These are phyloP conservation scores for Neurospora tetrasperma DNA, from an alignment of 495 filamentous ascomycete genomes.

Conservation along the genomic window DNA sequence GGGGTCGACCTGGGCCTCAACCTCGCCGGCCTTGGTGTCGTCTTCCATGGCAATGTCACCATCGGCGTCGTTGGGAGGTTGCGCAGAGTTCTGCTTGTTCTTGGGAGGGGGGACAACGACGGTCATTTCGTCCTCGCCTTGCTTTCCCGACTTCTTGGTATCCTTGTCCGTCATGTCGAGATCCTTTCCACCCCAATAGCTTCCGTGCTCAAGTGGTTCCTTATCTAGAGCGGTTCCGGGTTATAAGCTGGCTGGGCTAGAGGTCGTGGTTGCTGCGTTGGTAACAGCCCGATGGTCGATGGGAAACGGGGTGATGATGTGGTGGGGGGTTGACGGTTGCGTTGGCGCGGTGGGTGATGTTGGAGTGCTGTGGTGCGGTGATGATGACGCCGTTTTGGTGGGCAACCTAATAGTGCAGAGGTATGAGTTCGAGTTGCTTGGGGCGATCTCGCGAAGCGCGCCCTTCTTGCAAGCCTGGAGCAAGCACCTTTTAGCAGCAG, in stretches of 20 bases:
- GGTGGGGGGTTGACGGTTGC: conserved; percentile 5
- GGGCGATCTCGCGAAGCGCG: conserved; percentile 22
- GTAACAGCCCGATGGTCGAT: conserved; percentile 10
- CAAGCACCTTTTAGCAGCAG: not conserved
- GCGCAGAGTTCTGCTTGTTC: conserved; percentile 52
- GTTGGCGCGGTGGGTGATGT: not conserved
- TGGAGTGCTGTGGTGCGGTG: conserved; percentile 5
- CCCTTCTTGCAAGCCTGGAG: conserved; percentile 11
- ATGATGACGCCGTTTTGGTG: conserved; percentile 11
- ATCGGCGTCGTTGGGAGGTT: conserved; percentile 49
- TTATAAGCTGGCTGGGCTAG: conserved; percentile 25
- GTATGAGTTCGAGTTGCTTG: conserved; percentile 9
- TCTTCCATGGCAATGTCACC: conserved; percentile 69
- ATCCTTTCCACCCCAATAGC: conserved; percentile 65
- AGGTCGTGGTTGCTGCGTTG: not conserved
- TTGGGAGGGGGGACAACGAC: conserved; percentile 77
- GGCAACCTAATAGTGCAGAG: not conserved
- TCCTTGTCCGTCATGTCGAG: conserved; percentile 72
- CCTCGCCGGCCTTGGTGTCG: conserved; percentile 44
- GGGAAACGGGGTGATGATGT: conserved; percentile 8
- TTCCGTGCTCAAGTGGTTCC: conserved; percentile 63
- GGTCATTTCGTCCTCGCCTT: conserved; percentile 73
- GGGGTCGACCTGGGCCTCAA: conserved; percentile 57
- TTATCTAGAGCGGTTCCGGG: conserved; percentile 62
- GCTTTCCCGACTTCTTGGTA: conserved; percentile 55